phyloP scores from a whole-genome alignment of 2,329 filamentous ascomycete genomes.

The Neoarthrinium moseri region DNA sequence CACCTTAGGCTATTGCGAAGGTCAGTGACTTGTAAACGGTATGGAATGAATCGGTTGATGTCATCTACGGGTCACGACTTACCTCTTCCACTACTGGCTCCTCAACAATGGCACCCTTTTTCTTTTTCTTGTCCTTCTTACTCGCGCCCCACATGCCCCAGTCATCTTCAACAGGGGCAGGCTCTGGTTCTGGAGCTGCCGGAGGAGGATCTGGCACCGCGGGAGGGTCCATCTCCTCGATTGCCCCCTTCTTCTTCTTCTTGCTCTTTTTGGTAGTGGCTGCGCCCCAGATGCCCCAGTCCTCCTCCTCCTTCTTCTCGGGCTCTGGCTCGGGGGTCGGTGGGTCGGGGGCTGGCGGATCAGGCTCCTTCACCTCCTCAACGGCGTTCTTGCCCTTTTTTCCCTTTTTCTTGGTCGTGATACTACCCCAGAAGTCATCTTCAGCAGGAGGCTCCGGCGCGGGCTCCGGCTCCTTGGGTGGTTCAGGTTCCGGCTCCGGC shows the following conservation, averaged over 20 bases:
- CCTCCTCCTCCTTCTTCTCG: conserved; percentile 20
- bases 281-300: conserved; percentile 23
- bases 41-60: too few relatives aligned
- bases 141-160: conserved; percentile 25
- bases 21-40: too few relatives aligned
- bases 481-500: conserved; percentile 17
- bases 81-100: conserved; percentile 13
- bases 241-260: conserved; percentile 32
- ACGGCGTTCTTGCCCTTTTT: conserved; percentile 21
- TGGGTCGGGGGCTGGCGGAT: conserved; percentile 10
- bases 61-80: too few relatives aligned
- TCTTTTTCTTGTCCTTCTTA: conserved; percentile 31
- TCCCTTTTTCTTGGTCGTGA: conserved; percentile 17
- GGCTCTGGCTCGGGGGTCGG: conserved; percentile 24
- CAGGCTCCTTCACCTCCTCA: conserved; percentile 20
- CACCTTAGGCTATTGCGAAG: conserved; percentile 24
- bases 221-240: too few relatives aligned
- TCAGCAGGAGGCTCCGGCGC: conserved; percentile 10
- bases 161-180: conserved; percentile 19
- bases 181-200: conserved; percentile 25
- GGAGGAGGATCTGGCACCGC: conserved; percentile 12
- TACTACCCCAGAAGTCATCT: conserved; percentile 11
- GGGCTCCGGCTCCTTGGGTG: conserved; percentile 14
- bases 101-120: conserved; percentile 26
- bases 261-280: conserved; percentile 30